phyloP scores from a whole-genome alignment of 2,329 filamentous ascomycete species.

The Sclerotinia borealis region DNA sequence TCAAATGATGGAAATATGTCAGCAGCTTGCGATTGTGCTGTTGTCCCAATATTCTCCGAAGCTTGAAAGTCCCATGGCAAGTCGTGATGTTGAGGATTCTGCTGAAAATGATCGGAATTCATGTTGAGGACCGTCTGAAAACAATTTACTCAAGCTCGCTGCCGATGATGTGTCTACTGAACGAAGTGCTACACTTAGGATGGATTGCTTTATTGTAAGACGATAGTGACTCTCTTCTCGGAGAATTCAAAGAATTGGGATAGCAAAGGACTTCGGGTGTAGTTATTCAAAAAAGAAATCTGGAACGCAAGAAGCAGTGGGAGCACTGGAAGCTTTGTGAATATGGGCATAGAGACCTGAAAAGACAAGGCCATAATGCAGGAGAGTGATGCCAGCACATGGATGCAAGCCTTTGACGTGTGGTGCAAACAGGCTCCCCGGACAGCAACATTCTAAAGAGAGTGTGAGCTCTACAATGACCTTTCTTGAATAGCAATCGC shows the following conservation, averaged over 20 bases:
- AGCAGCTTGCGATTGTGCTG: slow-evolving; percentile 19
- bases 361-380: slow-evolving; percentile 26
- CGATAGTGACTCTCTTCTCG: slow-evolving; percentile 24
- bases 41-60: slow-evolving; percentile 16
- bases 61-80: slow-evolving; percentile 23
- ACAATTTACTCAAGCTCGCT: slow-evolving; percentile 15
- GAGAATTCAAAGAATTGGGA: slow-evolving; percentile 27
- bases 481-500: slow-evolving; percentile 23
- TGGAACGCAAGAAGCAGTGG: slow-evolving; percentile 2
- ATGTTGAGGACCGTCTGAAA: slow-evolving; percentile 23
- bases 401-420: slow-evolving; percentile 24
- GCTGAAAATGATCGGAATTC: slow-evolving; percentile 26
- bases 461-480: slow-evolving; percentile 13
- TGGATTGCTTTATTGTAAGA: slow-evolving; percentile 28
- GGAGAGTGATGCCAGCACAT: slow-evolving; percentile 31
- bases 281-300: slow-evolving; percentile 28
- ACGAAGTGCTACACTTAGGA: slow-evolving; percentile 23
- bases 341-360: slow-evolving; percentile 13
- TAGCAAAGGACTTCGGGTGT: slow-evolving; percentile 29
- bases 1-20: slow-evolving; percentile 24
- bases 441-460: slow-evolving; percentile 22
- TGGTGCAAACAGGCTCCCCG: slow-evolving; percentile 30
- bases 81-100: slow-evolving; percentile 19
- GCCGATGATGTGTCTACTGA: slow-evolving; percentile 23
- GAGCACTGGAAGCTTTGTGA: slow-evolving; percentile 12